Evolutionary conservation across 148 eudicot genomes (phyloP), one percentile per base, ranked within the genome.

Genomic region (Chenopodium formosanum): DNA sequence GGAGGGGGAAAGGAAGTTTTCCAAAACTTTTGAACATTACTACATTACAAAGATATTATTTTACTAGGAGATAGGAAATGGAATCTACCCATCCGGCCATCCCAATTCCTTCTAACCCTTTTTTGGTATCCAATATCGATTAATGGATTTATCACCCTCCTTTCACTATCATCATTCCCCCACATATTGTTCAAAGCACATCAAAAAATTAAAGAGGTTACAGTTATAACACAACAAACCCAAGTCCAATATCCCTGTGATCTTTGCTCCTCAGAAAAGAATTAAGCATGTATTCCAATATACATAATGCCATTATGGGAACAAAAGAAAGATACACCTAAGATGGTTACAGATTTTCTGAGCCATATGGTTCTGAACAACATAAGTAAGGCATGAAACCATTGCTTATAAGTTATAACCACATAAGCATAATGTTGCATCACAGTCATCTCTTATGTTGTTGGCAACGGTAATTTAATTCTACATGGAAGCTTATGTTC

Each of bases 401-500:
- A 50, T 50, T 10, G 53, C 12, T 50, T 13, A 50, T 11, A 12
- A 50, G 44, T 6, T 40, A 40, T 40, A 40, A 9, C 14, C 53
- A 50, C 12, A 13, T 50, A 50, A 50, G 16, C 53, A 50, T 3
- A 50, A 50, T 50, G 53, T 50, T 50, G 16, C 53, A 50, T 50
- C 53, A 50, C 53, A 50, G 2, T 50, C 16, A 50, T 48, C 62
- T 56, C 62, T 56, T 13, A 56, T 4, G n/a, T 17, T 17, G 20
- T 56, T 56, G 62, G 22, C 62, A 56, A 19, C n/a, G 66, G 37
- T 6, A 67, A 67, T 11, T 40, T 62, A 2, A 34, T 34, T 68
- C 17, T 52, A 81, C 0, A 52, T 17, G 13, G 60, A 53, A 17
- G 80, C 40, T 60, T 70, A 60, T 77, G 68, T 9, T 77, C 76